Conservation (phyloP, 2,329 filamentous ascomycete species). For the Akanthomyces muscarius region DNA sequence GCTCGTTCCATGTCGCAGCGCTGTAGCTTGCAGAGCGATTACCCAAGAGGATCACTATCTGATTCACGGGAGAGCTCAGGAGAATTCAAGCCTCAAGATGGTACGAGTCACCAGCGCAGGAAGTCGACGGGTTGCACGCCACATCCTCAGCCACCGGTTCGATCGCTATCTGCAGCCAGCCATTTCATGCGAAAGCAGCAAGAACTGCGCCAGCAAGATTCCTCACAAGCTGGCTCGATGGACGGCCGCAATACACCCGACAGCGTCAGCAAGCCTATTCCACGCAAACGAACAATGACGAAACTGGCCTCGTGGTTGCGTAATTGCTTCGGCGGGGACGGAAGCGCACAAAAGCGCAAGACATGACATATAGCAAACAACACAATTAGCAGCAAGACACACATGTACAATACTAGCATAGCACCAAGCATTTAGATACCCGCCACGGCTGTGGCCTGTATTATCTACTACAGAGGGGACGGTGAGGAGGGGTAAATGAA, state of each 20-base stretch:
- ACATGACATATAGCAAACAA: constrained; percentile 7
- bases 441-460: constrained; percentile 2
- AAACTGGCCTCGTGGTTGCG: constrained; percentile 21
- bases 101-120: background rate
- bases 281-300: constrained; percentile 2
- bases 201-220: constrained; percentile 9
- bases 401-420: constrained; percentile 14
- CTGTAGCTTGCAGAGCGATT: constrained; percentile 21
- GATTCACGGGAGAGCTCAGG: constrained; percentile 14
- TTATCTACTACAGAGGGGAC: background rate
- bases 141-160: constrained; percentile 18
- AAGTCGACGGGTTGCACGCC: constrained; percentile 8
- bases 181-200: constrained; percentile 26
- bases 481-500: background rate
- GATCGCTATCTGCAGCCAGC: constrained; percentile 25
- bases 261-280: constrained; percentile 4
- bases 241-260: constrained; percentile 15
- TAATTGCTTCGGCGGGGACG: constrained; percentile 11
- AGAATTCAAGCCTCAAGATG: constrained; percentile 9
- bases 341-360: background rate
- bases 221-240: background rate
- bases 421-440: constrained; percentile 17
- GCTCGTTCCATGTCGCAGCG: constrained; percentile 25
- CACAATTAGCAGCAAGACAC: background rate
- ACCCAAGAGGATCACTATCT: constrained; percentile 9